A percentile compares a stretch with the other conserved stretches of the same genome.
phyloP scores from a whole-genome alignment of 345 rosid genomes.

The Eutrema yunnanense region DNA sequence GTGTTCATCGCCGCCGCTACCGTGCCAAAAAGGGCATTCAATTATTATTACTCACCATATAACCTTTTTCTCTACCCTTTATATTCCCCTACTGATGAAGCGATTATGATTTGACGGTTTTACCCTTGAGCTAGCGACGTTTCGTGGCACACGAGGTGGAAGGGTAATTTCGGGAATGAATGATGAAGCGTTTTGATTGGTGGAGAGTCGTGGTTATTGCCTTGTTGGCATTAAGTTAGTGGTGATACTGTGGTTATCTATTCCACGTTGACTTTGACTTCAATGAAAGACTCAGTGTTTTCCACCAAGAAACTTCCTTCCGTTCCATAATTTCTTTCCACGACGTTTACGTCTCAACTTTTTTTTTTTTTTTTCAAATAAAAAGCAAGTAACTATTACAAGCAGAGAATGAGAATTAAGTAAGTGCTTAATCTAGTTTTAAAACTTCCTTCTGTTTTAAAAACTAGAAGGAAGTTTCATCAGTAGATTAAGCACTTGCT shows the following conservation, averaged over 20 bases:
- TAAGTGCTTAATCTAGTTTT: no score
- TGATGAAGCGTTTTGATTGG: neutral
- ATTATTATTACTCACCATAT: neutral
- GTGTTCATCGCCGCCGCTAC: neutral
- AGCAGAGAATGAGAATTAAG: no score
- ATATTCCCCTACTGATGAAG: neutral
- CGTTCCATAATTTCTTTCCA: neutral
- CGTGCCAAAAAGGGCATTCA: neutral
- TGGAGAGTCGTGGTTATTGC: neutral
- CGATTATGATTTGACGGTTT: neutral
- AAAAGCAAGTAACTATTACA: no score
- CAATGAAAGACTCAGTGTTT: neutral
- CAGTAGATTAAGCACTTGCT: no score
- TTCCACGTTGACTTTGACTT: neutral
- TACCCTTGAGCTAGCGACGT: neutral
- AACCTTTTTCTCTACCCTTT: neutral
- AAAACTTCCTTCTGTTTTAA: no score
- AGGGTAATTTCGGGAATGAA: neutral
- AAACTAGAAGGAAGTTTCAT: no score
- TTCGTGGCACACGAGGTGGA: neutral
- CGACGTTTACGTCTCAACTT: neutral
- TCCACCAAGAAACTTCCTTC: neutral
- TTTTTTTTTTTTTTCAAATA: no score
- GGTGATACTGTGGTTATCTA: conserved; percentile 7
- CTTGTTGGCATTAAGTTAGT: neutral